Evolutionary conservation across 306 rosid genomes (phyloP).

Genomic region (Quercus gilva): DNA sequence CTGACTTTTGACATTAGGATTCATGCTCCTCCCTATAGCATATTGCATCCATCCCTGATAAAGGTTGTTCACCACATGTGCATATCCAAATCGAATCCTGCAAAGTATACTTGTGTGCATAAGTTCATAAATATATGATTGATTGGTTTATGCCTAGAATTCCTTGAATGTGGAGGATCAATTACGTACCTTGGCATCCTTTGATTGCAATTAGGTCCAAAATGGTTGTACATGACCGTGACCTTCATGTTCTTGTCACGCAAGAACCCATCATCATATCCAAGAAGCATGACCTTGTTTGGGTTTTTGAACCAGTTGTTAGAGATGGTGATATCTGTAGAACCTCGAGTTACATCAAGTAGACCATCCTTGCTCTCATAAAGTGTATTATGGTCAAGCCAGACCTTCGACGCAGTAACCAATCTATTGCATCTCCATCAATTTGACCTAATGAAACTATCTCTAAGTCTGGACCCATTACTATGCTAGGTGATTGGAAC

Average conservation of each 20-base stretch:
- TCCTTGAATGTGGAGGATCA: no score
- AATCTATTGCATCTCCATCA: not conserved
- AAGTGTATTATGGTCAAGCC: not conserved
- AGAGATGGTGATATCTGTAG: not conserved
- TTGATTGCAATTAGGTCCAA: constrained; percentile 10
- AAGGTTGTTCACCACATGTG: not conserved
- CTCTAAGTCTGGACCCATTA: not conserved
- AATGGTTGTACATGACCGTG: constrained; percentile 1
- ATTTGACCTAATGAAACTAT: not conserved
- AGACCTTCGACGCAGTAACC: not conserved
- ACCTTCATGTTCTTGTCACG: constrained; percentile 1
- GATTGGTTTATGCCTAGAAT: no score
- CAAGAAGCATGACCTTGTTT: not conserved
- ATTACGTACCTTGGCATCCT: not conserved
- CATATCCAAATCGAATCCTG: not conserved
- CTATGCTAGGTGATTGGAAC: not conserved
- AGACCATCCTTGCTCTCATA: not conserved
- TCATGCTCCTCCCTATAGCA: not conserved
- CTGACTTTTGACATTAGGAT: constrained; percentile 34
- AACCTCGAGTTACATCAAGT: not conserved
- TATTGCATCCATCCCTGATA: constrained; percentile 11
- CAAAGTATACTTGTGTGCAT: no score
- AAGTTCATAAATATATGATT: no score
- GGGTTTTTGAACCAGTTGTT: not conserved
- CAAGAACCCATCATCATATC: not conserved